Evolutionary conservation across 2,329 filamentous ascomycete species (phyloP), one percentile per base, ranked within the genome.

Genomic region (Cryphonectria naterciae): DNA sequence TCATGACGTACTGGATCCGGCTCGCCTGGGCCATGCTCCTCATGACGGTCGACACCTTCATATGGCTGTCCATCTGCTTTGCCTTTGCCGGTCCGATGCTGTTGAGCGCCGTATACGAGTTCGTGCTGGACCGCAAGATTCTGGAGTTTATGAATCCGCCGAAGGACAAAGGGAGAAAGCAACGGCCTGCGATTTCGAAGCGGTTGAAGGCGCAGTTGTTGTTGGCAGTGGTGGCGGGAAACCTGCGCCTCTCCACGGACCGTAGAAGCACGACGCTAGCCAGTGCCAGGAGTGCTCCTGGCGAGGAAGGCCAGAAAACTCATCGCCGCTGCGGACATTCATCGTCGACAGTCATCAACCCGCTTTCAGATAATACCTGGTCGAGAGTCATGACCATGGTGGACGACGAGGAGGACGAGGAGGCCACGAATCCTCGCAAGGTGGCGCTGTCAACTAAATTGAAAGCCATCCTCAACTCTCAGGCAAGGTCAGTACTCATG

Each of bases 71-170:
- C 41, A 73, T 75, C 15, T 77, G 75, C 60, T 77, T 79, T 22
- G 76, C 77, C 17, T 75, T 77, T 54, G 69, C 76, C 8, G 77
- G 77, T 10, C 77, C 77, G 28, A 79, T 78, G 75, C 74, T 78
- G 37, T 46, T 78, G 15, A 77, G 76, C 58, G 77, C 76, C 1
- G 65, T 79, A 5, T 79, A 78, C 54, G 77, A 79, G 41, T 76
- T 75, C n/a, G 70, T 75, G 65, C 67, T 79, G 10, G 77, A 79
- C 71, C 74, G 75, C 11, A 52, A 69, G 43, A 68, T 78, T 8
- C 65, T 78, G 10, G 67, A 72, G 1, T 77, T 75, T n/a, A 67
- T 78, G 13, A 25, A 46, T 7, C 58, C 58, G 10, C 52, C 46
- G 13, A 62, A 25, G 11, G 39, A 46, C 3, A 49, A 60, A 2